phyloP scores from a whole-genome alignment of 768 basidiomycete genomes.

The Candolleomyces efflorescens region DNA sequence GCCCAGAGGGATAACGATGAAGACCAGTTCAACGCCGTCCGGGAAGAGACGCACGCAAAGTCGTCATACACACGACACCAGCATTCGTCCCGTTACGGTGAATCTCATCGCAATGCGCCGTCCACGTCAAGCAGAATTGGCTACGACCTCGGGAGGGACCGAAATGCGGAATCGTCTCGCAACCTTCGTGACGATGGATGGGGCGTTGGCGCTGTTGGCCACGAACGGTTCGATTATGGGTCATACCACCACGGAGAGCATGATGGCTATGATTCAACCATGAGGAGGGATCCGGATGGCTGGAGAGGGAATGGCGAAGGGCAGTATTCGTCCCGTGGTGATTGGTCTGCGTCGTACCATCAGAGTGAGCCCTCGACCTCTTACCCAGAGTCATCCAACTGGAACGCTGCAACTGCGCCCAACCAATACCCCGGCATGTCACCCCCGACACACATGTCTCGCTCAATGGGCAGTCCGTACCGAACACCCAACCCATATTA shows the following conservation, averaged over 20 bases:
- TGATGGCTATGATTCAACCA: constrained; percentile 41
- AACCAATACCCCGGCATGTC: constrained; percentile 20
- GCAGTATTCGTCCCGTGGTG: constrained; percentile 38
- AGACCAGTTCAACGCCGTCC: constrained; percentile 44
- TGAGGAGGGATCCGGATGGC: constrained; percentile 41
- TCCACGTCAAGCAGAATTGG: constrained; percentile 37
- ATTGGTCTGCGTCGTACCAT: constrained; percentile 49
- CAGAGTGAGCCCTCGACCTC: constrained; percentile 37
- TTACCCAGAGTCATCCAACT: constrained; percentile 44
- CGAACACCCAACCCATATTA: background rate
- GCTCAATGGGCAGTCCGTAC: constrained; percentile 1
- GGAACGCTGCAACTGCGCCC: constrained; percentile 29
- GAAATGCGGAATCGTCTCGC: constrained; percentile 51
- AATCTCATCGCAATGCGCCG: constrained; percentile 43
- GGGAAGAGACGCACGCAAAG: constrained; percentile 41
- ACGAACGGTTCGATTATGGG: constrained; percentile 48
- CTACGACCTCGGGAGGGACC: constrained; percentile 49
- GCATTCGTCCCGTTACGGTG: constrained; percentile 40
- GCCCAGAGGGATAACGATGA: constrained; percentile 46
- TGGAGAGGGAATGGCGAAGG: constrained; percentile 42
- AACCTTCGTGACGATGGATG: constrained; percentile 51
- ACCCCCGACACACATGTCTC: background rate
- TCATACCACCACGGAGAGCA: constrained; percentile 48
- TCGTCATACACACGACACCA: constrained; percentile 50
- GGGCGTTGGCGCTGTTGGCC: constrained; percentile 38